Evolutionary conservation across 441 rosid species (phyloP).

Genomic region (Gossypium laxum): DNA sequence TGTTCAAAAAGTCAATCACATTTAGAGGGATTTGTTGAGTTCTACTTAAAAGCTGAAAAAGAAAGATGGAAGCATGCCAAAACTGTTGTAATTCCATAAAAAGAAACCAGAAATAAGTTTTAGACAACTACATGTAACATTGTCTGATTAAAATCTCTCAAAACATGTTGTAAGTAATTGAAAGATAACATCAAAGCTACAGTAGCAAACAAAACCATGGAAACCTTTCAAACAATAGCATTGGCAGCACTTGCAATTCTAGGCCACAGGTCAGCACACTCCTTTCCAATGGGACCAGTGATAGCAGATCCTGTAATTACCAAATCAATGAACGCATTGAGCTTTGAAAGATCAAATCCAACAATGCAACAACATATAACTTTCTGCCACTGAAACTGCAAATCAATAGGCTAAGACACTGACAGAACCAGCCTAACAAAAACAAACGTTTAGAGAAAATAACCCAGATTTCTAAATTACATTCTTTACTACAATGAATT

Average conservation of each 20-base stretch:
- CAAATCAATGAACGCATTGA: background rate
- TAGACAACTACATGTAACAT: background rate
- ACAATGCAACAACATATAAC: background rate
- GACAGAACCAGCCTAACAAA: background rate
- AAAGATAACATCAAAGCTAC: background rate
- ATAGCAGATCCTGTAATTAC: conserved; percentile 44
- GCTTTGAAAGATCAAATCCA: background rate
- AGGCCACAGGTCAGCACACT: conserved; percentile 63
- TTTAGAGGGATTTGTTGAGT: background rate
- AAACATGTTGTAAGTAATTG: background rate
- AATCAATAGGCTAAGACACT: background rate
- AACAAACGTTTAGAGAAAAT: background rate
- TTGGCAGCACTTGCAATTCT: conserved; percentile 83
- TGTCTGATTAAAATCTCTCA: background rate
- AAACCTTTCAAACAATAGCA: conserved; percentile 47
- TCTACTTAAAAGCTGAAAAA: background rate
- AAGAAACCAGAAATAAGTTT: background rate
- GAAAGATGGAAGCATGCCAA: background rate
- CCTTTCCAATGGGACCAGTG: conserved; percentile 60
- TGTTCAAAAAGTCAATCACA: background rate
- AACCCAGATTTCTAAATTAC: background rate
- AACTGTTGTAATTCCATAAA: background rate
- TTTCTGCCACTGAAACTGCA: background rate
- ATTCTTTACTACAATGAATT: background rate
- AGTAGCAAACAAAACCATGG: background rate